phyloP scores from a whole-genome alignment of 2,329 filamentous ascomycete genomes.

The Ramularia collo-cygni region DNA sequence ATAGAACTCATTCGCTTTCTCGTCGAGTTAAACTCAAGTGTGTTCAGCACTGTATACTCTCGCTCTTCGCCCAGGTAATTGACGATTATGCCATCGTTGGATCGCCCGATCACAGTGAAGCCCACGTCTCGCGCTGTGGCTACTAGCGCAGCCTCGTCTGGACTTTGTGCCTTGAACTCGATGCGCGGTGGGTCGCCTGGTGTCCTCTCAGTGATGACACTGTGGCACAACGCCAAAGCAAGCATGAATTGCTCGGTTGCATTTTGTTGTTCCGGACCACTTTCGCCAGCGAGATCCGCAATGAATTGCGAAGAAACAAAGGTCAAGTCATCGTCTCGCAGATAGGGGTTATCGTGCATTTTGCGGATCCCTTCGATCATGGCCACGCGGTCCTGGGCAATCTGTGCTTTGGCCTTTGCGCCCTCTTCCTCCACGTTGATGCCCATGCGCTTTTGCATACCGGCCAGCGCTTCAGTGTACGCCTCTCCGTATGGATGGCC shows the following conservation, averaged over 20 bases:
- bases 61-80: conserved; percentile 83
- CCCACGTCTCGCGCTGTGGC: conserved; percentile 91
- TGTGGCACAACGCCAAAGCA: conserved; percentile 89
- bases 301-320: conserved; percentile 91
- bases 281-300: conserved; percentile 69
- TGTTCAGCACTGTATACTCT: conserved; percentile 83
- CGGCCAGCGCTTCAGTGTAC: conserved; percentile 93
- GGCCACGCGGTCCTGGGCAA: conserved; percentile 65
- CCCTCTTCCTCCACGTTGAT: conserved; percentile 78
- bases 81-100: conserved; percentile 72
- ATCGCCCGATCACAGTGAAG: conserved; percentile 80
- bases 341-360: conserved; percentile 81
- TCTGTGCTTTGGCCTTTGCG: conserved; percentile 65
- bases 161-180: conserved; percentile 93
- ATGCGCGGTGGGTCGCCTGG: conserved; percentile 89
- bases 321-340: conserved; percentile 82
- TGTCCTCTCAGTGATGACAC: conserved; percentile 82
- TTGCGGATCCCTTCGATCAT: conserved; percentile 68
- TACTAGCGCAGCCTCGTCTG: conserved; percentile 90
- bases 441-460: conserved; percentile 88
- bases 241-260: conserved; percentile 91
- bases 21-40: conserved; percentile 93
- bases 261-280: conserved; percentile 66
- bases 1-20: conserved; percentile 98
- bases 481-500: conserved; percentile 95